These are phyloP conservation scores for Globisporangium carolinianum DNA, from an alignment of 352 stramenopile genomes.

Conservation along the genomic window DNA sequence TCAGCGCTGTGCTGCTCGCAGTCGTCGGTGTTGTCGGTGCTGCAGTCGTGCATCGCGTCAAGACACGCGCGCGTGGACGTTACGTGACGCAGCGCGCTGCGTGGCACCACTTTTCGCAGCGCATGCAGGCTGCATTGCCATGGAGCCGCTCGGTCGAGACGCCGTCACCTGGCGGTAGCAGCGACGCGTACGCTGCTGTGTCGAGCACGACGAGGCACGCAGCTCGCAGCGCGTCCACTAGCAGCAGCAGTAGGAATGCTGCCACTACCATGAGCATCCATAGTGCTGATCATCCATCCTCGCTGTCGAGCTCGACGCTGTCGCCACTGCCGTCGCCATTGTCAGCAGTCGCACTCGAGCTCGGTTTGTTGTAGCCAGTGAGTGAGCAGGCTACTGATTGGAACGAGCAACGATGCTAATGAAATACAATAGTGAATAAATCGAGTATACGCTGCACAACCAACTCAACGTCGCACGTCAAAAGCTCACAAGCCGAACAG, in stretches of 20 bases:
- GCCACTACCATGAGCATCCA: neutral
- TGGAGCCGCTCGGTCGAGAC: neutral
- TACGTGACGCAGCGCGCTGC: conserved; percentile 1
- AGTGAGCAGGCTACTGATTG: too few relatives aligned
- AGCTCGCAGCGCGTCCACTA: too few relatives aligned
- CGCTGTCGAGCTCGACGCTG: neutral
- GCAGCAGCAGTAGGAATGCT: neutral
- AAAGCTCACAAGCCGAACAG: neutral
- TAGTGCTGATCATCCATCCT: neutral
- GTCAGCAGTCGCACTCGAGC: too few relatives aligned
- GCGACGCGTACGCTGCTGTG: conserved; percentile 1
- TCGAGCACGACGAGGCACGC: conserved; percentile 2
- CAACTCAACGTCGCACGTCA: neutral
- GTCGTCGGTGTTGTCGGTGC: conserved; percentile 19
- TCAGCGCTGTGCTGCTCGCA: conserved; percentile 27
- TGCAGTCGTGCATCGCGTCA: conserved; percentile 20
- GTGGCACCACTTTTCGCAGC: conserved; percentile 3
- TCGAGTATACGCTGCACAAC: neutral
- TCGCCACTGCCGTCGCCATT: neutral
- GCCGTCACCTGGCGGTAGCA: neutral
- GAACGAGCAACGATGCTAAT: too few relatives aligned
- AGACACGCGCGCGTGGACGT: conserved; percentile 6
- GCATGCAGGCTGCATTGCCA: neutral
- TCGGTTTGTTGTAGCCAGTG: too few relatives aligned
- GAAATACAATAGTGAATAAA: conserved; percentile 1